Conservation (phyloP, 345 rosid species). For the Acer saccharum region DNA sequence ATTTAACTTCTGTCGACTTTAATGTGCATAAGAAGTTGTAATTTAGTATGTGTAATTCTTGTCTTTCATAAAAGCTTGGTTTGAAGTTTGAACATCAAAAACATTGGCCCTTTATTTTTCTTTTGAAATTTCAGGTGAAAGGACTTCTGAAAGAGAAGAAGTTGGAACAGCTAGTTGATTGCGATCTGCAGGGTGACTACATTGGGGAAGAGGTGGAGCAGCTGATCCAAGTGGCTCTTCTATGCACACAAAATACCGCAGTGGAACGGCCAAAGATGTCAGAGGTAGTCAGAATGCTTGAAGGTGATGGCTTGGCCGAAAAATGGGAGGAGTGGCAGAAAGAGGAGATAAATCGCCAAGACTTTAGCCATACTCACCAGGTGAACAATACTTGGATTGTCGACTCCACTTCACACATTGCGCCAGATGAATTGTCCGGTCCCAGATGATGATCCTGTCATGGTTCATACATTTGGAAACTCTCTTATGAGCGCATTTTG, state of each 20-base stretch:
- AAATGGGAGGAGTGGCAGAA: constrained; percentile 98
- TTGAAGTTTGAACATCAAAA: neutral
- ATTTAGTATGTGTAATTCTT: neutral
- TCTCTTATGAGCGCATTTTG: constrained; percentile 21
- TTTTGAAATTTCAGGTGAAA: constrained; percentile 66
- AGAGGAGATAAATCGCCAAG: constrained; percentile 69
- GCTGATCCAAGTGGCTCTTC: constrained; percentile 81
- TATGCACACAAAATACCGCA: constrained; percentile 78
- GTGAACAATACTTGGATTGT: constrained; percentile 54
- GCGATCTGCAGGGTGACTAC: constrained; percentile 63
- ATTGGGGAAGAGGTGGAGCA: constrained; percentile 68
- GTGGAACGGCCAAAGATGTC: constrained; percentile 92
- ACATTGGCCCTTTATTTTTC: neutral
- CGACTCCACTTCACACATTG: constrained; percentile 63
- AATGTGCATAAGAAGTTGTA: neutral
- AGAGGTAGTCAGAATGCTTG: constrained; percentile 92
- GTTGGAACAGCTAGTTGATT: constrained; percentile 72
- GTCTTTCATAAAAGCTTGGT: neutral
- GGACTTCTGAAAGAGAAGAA: constrained; percentile 83
- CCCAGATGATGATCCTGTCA: constrained; percentile 67
- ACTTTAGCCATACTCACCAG: constrained; percentile 40
- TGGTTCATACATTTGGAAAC: neutral
- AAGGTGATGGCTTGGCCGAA: constrained; percentile 89
- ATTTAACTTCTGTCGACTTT: neutral
- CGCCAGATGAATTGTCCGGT: constrained; percentile 73